Percentiles rank a stretch among this genome's conserved stretches.
phyloP scores from a whole-genome alignment of 1,139 yeast species.

The Yamadazyma jaroonii region DNA sequence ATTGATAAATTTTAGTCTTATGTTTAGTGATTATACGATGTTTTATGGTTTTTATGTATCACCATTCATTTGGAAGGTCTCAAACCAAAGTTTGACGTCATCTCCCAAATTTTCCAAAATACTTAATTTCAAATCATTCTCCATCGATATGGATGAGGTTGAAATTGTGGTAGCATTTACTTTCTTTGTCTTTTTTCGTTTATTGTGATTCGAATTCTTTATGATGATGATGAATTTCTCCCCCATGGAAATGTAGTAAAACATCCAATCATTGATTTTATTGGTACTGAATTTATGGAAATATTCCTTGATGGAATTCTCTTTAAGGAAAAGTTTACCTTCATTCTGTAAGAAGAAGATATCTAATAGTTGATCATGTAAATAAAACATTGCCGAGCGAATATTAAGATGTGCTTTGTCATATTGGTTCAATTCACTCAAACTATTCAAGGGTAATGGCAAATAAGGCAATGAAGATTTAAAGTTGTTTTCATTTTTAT shows the following conservation, averaged over 20 bases:
- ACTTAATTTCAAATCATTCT: slow-evolving; percentile 29
- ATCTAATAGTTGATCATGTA: slow-evolving; percentile 40
- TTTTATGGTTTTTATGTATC: slow-evolving; percentile 16
- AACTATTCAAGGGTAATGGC: slow-evolving; percentile 19
- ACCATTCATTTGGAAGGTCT: slow-evolving; percentile 21
- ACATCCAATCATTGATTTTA: slow-evolving; percentile 43
- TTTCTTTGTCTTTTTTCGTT: slow-evolving; percentile 11
- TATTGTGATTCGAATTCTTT: slow-evolving; percentile 31
- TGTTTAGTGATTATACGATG: not conserved
- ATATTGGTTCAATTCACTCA: slow-evolving; percentile 11
- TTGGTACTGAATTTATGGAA: slow-evolving; percentile 44
- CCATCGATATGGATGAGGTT: slow-evolving; percentile 4
- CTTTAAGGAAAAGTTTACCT: slow-evolving; percentile 20
- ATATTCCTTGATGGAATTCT: slow-evolving; percentile 28
- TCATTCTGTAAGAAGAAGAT: slow-evolving; percentile 28
- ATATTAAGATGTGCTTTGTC: slow-evolving; percentile 12
- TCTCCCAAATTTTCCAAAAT: slow-evolving; percentile 45
- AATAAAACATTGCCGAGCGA: slow-evolving; percentile 32
- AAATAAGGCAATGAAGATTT: slow-evolving; percentile 42
- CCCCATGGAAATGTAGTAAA: slow-evolving; percentile 34
- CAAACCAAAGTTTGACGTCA: slow-evolving; percentile 45
- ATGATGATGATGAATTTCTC: slow-evolving; percentile 34
- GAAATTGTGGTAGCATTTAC: slow-evolving; percentile 13
- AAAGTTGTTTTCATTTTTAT: slow-evolving; percentile 22
- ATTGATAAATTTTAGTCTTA: slow-evolving; percentile 10